Evolutionary conservation across 805 yeast species (phyloP).

Genomic region (Saccharomycopsis sp.): DNA sequence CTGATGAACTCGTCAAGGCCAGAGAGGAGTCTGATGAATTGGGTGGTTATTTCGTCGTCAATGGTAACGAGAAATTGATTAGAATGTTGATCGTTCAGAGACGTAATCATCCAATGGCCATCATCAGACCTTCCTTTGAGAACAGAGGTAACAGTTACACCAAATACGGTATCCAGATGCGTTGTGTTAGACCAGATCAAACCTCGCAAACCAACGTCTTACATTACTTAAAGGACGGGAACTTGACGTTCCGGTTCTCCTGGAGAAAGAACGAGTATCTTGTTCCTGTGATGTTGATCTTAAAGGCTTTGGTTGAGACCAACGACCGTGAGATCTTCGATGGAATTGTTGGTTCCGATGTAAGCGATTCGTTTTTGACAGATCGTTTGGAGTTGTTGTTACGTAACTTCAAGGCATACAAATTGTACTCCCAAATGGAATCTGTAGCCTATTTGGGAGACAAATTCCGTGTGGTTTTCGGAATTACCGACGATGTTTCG

Average conservation of each 20-base stretch:
- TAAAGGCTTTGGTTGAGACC: slow-evolving; percentile 85
- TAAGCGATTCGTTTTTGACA: slow-evolving; percentile 84
- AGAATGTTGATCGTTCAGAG: slow-evolving; percentile 98
- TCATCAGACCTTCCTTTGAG: slow-evolving; percentile 87
- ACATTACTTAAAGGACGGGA: slow-evolving; percentile 93
- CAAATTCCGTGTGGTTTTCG: slow-evolving; percentile 89
- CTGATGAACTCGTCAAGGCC: slow-evolving; percentile 66
- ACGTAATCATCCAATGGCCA: slow-evolving; percentile 97
- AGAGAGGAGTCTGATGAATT: slow-evolving; percentile 93
- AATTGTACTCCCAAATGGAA: slow-evolving; percentile 72
- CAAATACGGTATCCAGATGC: slow-evolving; percentile 85
- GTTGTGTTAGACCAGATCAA: slow-evolving; percentile 94
- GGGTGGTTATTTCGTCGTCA: slow-evolving; percentile 94
- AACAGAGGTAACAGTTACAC: slow-evolving; percentile 92
- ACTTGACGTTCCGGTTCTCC: slow-evolving; percentile 90
- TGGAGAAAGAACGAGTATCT: slow-evolving; percentile 96
- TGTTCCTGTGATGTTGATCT: slow-evolving; percentile 86
- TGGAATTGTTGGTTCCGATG: slow-evolving; percentile 88
- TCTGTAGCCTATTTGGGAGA: slow-evolving; percentile 94
- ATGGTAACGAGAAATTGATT: slow-evolving; percentile 93
- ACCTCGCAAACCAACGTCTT: slow-evolving; percentile 96
- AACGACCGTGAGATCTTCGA: slow-evolving; percentile 94
- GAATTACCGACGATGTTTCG: slow-evolving; percentile 78
- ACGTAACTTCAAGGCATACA: slow-evolving; percentile 80
- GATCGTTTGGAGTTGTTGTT: slow-evolving; percentile 94